A percentile compares a stretch with the other conserved stretches of the same genome.
These are phyloP conservation scores for Lasiodiplodia sp. DNA, from an alignment of 2,329 filamentous ascomycete species.

Conservation along the genomic window DNA sequence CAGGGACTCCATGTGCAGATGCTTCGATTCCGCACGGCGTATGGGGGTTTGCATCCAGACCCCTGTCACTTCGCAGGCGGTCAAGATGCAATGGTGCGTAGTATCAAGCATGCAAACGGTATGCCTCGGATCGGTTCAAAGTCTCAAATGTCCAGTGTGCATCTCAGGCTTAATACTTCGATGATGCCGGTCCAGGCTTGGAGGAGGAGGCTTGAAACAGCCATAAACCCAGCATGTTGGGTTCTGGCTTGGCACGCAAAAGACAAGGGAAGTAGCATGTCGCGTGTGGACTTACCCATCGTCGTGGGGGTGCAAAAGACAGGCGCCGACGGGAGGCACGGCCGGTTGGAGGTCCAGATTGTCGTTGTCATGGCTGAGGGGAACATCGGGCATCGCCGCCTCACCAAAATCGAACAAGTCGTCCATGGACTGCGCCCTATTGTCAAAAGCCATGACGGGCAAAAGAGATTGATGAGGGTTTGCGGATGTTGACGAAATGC, in stretches of 20 bases:
- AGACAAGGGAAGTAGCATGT: neutral
- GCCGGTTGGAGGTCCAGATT: conserved; percentile 29
- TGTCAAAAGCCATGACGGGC: conserved; percentile 22
- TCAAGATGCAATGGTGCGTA: neutral
- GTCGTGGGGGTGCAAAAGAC: conserved; percentile 37
- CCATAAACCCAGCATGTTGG: neutral
- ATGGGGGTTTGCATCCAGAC: neutral
- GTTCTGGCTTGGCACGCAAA: neutral
- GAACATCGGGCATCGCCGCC: conserved; percentile 42
- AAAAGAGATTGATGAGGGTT: conserved; percentile 12
- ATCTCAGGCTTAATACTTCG: neutral
- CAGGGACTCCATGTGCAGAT: neutral
- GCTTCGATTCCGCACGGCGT: neutral
- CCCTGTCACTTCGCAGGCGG: neutral
- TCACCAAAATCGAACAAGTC: conserved; percentile 51
- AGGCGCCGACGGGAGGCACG: conserved; percentile 31
- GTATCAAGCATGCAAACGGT: neutral
- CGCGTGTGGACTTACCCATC: conserved; percentile 36
- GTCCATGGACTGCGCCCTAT: conserved; percentile 40
- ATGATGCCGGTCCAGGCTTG: too few species aligned
- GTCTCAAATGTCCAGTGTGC: neutral
- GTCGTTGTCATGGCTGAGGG: conserved; percentile 30
- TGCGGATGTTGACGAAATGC: neutral
- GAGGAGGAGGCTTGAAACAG: neutral
- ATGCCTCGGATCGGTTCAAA: neutral